Evolutionary conservation across 2,329 filamentous ascomycete genomes (phyloP).

Genomic region (Nemania sp.): DNA sequence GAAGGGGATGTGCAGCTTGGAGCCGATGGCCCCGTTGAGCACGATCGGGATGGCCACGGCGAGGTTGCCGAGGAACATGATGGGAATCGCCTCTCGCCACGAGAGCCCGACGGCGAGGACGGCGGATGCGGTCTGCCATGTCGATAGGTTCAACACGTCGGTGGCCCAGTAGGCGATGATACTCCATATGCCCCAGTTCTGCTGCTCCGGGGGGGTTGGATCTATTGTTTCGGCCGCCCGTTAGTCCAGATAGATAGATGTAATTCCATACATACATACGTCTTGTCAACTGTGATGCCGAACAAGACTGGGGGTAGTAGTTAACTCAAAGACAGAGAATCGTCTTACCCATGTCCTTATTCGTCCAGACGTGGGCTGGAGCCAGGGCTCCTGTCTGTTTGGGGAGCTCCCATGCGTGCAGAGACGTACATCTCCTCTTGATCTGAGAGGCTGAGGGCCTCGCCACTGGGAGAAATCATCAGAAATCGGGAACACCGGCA

Average conservation of each 20-base stretch:
- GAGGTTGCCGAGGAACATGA: constrained; percentile 61
- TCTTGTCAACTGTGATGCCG: not conserved
- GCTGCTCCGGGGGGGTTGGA: constrained; percentile 43
- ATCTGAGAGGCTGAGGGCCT: constrained; percentile 33
- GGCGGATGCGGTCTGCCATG: constrained; percentile 43
- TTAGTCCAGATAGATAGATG: constrained; percentile 16
- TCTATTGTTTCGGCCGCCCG: constrained; percentile 34
- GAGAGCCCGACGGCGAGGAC: constrained; percentile 44
- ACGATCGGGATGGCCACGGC: constrained; percentile 61
- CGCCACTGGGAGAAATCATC: constrained; percentile 28
- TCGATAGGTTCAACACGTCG: constrained; percentile 43
- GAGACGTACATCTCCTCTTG: constrained; percentile 46
- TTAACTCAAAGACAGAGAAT: constrained; percentile 10
- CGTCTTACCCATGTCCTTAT: constrained; percentile 42
- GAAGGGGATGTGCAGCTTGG: constrained; percentile 54
- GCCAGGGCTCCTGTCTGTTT: constrained; percentile 53
- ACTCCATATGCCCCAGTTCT: constrained; percentile 45
- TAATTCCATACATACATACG: not conserved
- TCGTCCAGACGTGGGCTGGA: constrained; percentile 49
- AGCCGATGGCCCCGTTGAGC: constrained; percentile 53
- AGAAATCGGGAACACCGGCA: too few species aligned
- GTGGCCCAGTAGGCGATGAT: constrained; percentile 46
- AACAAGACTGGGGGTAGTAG: not conserved
- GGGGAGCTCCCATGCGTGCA: constrained; percentile 52
- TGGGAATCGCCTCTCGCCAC: constrained; percentile 43